Base-by-base conservation (phyloP, 1,284 basidiomycete genomes). In the Ceratobasidium sp. region DNA sequence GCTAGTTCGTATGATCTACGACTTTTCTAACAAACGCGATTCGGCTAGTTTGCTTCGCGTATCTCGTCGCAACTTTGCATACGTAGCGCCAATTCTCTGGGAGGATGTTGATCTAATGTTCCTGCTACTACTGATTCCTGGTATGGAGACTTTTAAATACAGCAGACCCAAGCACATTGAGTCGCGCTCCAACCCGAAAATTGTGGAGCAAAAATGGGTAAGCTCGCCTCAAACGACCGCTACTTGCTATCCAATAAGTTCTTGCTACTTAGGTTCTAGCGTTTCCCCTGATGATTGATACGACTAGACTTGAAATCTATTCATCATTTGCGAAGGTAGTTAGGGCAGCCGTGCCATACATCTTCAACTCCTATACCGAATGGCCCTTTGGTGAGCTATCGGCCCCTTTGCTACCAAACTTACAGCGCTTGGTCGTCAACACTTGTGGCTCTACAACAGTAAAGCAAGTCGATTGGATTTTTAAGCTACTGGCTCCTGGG, bases 391-490 rank as follows among this genome's bases (percentile, higher is more conserved):
- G 13, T 42, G 11, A 4, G 28, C 13, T n/a, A 37, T 10, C 47
- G 3, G 4, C 31, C 33, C 33, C 49, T 5, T 37, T 53, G 5
- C 35, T 67, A 6, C 65, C 49, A n/a, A 67, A 67, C 10, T 39
- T 67, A 15, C 65, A 67, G 26, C 65, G 33, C 15, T 28, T 67
- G 31, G 15, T 66, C n/a, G 17, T 66, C 49, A 51, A n/a, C 17
- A 66, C 64, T 2, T 23, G 2, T 26, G 28, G 31, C n/a, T 4
- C 31, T 7, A 10, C 20, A 23, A 1, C 0, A 10, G 13, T 11
- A 11, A 28, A 23, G 3, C 5, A 17, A 3, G 0, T 26, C 17
- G 23, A 66, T 3, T 66, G 65, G 65, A 37, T 54, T 5, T 42
- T 10, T 15, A 37, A 15, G 10, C 2, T 54, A 4, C 15, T 54